Conservation (phyloP, 2,329 filamentous ascomycete genomes). For the Penicillium sp. region DNA sequence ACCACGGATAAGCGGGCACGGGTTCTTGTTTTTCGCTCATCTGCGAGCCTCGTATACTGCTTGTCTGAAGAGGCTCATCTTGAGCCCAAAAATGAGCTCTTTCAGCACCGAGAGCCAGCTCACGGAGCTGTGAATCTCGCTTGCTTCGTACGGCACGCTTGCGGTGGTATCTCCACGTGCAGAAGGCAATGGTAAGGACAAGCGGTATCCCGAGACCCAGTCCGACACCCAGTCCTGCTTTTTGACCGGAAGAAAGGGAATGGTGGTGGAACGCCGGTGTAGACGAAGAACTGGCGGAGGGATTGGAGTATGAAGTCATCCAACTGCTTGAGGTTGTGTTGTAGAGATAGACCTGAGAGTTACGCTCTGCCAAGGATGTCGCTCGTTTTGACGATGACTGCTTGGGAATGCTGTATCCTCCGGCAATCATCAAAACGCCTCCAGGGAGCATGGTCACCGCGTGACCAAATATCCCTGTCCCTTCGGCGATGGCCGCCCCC, state of each 20-base stretch:
- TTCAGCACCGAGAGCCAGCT: slow-evolving; percentile 56
- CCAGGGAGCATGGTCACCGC: slow-evolving; percentile 65
- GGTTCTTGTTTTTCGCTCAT: slow-evolving; percentile 26
- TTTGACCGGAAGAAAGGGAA: slow-evolving; percentile 43
- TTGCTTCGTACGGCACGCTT: slow-evolving; percentile 48
- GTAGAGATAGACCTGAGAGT: slow-evolving; percentile 59
- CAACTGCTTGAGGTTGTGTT: slow-evolving; percentile 65
- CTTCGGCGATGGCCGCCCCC: slow-evolving; percentile 44
- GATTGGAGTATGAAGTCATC: slow-evolving; percentile 60
- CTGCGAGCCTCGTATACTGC: slow-evolving; percentile 39
- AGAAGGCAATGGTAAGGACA: slow-evolving; percentile 51
- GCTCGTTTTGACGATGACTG: slow-evolving; percentile 45
- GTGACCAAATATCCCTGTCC: slow-evolving; percentile 63
- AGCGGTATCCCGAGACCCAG: slow-evolving; percentile 65
- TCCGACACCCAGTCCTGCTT: slow-evolving; percentile 66
- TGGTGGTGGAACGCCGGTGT: slow-evolving; percentile 20
- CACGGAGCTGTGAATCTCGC: slow-evolving; percentile 60
- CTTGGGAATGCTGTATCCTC: slow-evolving; percentile 58
- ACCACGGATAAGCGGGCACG: slow-evolving; percentile 37
- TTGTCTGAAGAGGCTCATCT: slow-evolving; percentile 45
- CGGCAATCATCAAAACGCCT: slow-evolving; percentile 63
- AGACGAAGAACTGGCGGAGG: slow-evolving; percentile 24
- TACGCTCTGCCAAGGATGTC: slow-evolving; percentile 36
- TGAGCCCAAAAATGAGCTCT: slow-evolving; percentile 48
- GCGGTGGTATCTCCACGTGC: slow-evolving; percentile 57